Evolutionary conservation across 2,329 filamentous ascomycete genomes (phyloP).

Genomic region (Colletotrichum noveboracense): DNA sequence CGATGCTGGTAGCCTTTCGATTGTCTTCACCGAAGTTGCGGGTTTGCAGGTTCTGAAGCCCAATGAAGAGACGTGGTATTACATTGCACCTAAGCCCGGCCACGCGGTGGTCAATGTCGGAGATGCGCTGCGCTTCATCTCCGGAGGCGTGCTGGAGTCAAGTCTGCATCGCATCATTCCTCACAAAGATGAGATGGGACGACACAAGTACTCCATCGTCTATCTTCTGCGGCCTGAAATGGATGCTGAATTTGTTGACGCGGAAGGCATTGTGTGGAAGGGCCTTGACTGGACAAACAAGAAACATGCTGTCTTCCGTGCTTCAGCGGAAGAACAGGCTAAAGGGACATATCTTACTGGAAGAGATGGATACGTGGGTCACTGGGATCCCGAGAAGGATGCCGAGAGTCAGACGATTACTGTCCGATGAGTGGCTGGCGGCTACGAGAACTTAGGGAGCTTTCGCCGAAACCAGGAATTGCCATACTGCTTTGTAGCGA

Average conservation of each 20-base stretch:
- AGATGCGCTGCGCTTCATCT: constrained; percentile 22
- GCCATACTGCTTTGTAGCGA: background rate
- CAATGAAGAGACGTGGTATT: constrained; percentile 21
- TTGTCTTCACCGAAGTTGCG: constrained; percentile 24
- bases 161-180: constrained; percentile 26
- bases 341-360: background rate
- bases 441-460: background rate
- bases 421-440: background rate
- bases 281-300: constrained; percentile 27
- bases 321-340: background rate
- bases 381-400: constrained; percentile 3
- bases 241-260: constrained; percentile 21
- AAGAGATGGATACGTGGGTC: background rate
- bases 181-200: constrained; percentile 16
- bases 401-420: background rate
- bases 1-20: constrained; percentile 25
- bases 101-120: constrained; percentile 19
- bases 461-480: background rate
- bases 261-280: constrained; percentile 19
- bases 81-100: constrained; percentile 19
- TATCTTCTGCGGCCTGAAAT: constrained; percentile 27
- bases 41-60: constrained; percentile 25
- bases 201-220: constrained; percentile 25
- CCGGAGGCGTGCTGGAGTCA: constrained; percentile 11
- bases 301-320: constrained; percentile 24